Conservation (phyloP, 2,329 filamentous ascomycete genomes). For the Aureobasidium sp. region DNA sequence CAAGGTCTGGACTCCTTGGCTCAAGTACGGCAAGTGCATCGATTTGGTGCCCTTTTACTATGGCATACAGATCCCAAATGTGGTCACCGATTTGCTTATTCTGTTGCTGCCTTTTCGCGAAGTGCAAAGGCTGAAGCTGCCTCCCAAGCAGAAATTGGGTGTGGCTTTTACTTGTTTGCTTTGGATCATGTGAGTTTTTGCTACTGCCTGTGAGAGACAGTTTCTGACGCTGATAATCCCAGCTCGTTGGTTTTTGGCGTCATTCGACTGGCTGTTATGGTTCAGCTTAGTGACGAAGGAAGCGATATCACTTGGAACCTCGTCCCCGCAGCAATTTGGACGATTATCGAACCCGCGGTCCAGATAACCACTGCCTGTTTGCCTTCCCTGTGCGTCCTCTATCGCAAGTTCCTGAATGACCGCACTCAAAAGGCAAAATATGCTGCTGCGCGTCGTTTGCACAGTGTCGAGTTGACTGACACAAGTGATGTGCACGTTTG, state of each 20-base stretch:
- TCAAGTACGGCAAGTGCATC: conserved; percentile 8
- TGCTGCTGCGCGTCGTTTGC: not conserved
- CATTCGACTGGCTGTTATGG: conserved; percentile 16
- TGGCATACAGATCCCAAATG: conserved; percentile 20
- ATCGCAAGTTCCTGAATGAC: not conserved
- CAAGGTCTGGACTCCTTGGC: conserved; percentile 12
- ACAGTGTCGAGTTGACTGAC: not conserved
- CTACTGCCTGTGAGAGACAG: not conserved
- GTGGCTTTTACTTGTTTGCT: not conserved
- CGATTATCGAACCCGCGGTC: conserved; percentile 19
- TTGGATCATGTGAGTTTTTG: conserved; percentile 5
- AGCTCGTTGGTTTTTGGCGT: conserved; percentile 16
- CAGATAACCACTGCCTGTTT: conserved; percentile 19
- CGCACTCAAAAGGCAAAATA: not conserved
- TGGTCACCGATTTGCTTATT: conserved; percentile 18
- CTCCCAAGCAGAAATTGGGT: conserved; percentile 14
- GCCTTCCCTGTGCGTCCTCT: conserved; percentile 2
- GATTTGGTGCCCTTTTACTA: conserved; percentile 18
- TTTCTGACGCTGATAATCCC: not conserved
- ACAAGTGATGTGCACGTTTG: too few relatives aligned
- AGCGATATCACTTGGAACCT: conserved; percentile 17
- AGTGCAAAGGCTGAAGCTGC: conserved; percentile 10
- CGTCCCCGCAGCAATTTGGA: conserved; percentile 18
- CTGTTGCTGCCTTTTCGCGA: conserved; percentile 17
- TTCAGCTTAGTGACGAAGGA: conserved; percentile 1